phyloP scores from a whole-genome alignment of 768 basidiomycete species.

The Termitomyces sp. region DNA sequence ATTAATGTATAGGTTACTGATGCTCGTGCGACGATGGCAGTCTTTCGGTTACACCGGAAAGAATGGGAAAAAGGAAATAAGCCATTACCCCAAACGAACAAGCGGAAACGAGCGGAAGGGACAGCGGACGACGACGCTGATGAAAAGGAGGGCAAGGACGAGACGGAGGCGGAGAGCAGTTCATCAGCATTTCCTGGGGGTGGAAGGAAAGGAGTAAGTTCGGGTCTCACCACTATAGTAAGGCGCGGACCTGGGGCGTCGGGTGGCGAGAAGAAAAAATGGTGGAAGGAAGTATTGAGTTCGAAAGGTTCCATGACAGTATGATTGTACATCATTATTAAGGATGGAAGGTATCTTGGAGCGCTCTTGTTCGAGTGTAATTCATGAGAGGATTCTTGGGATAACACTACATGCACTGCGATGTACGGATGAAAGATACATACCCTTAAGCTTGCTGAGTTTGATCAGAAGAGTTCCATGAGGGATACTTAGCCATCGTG shows the following conservation, averaged over 20 bases:
- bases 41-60: constrained; percentile 80
- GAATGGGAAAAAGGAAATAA: constrained; percentile 73
- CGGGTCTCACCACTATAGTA: constrained; percentile 54
- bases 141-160: constrained; percentile 4
- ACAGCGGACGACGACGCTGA: constrained; percentile 15
- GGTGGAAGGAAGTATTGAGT: constrained; percentile 46
- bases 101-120: constrained; percentile 20
- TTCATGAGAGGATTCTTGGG: not conserved
- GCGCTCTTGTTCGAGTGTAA: not conserved
- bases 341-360: not conserved
- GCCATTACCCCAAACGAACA: constrained; percentile 20
- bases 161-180: not conserved
- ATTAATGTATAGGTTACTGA: constrained; percentile 69
- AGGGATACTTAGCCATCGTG: too few species aligned
- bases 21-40: constrained; percentile 92
- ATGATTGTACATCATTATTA: not conserved
- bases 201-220: constrained; percentile 64
- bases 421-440: too few species aligned
- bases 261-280: constrained; percentile 28
- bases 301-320: constrained; percentile 21
- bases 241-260: constrained; percentile 24
- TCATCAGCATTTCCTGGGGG: constrained; percentile 40
- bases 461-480: too few species aligned
- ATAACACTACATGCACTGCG: not conserved
- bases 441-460: too few species aligned